A percentile compares a stretch with the other conserved stretches of the same genome.
These are phyloP conservation scores for Coleophoma crateriformis DNA, from an alignment of 2,329 filamentous ascomycete species.

Conservation along the genomic window DNA sequence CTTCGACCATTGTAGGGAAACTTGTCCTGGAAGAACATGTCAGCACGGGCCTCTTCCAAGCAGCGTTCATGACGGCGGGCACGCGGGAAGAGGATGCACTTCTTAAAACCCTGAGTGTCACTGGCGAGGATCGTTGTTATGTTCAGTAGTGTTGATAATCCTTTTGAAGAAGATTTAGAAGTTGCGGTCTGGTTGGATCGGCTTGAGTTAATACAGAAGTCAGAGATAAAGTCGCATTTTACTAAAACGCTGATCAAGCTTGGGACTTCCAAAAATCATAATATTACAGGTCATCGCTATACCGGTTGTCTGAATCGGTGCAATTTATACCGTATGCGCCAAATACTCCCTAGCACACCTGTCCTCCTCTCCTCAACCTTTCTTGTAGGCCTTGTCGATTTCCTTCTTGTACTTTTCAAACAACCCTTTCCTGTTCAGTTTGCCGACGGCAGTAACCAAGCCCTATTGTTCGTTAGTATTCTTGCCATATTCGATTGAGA, in stretches of 20 bases:
- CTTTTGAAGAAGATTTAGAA: conserved; percentile 13
- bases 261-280: neutral
- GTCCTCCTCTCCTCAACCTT: neutral
- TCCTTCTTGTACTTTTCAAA: conserved; percentile 52
- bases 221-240: conserved; percentile 7
- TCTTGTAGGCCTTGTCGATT: conserved; percentile 50
- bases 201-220: conserved; percentile 5
- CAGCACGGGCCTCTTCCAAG: too few species aligned
- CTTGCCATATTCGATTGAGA: conserved; percentile 6
- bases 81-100: conserved; percentile 35
- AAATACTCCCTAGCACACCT: neutral
- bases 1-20: too few species aligned
- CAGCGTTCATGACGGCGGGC: conserved; percentile 34
- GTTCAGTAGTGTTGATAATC: conserved; percentile 41
- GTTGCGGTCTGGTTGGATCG: conserved; percentile 13
- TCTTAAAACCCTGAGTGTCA: conserved; percentile 33
- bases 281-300: too few species aligned
- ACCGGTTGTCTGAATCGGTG: too few species aligned
- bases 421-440: conserved; percentile 63
- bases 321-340: too few species aligned
- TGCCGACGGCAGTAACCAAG: conserved; percentile 61
- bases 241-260: conserved; percentile 4
- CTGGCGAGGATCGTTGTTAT: conserved; percentile 37
- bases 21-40: too few species aligned
- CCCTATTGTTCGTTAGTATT: conserved; percentile 43